phyloP scores from a whole-genome alignment of 2,329 filamentous ascomycete genomes.

The Epichloe uncinata region DNA sequence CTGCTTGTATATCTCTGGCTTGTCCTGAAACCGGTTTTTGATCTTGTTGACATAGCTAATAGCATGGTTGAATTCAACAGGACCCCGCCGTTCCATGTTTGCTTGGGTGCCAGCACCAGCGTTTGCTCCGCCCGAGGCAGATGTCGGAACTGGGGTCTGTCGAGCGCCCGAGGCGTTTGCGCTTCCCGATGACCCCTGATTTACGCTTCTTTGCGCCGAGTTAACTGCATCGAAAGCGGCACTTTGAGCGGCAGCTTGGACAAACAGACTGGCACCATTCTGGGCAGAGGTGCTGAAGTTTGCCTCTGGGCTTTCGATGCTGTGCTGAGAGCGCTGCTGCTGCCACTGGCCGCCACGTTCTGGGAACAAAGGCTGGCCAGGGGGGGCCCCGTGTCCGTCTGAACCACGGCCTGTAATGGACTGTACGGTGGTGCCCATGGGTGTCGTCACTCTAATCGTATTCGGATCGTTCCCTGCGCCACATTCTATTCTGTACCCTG shows the following conservation, averaged over 20 bases:
- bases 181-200: conserved; percentile 23
- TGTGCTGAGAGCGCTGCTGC: conserved; percentile 40
- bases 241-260: conserved; percentile 26
- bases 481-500: conserved; percentile 93
- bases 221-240: conserved; percentile 19
- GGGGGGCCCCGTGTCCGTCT: conserved; percentile 27
- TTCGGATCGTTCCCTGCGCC: conserved; percentile 89
- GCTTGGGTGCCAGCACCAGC: conserved; percentile 45
- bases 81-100: conserved; percentile 71
- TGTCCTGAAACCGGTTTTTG: conserved; percentile 96
- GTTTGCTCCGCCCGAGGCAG: conserved; percentile 45
- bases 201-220: conserved; percentile 19
- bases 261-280: conserved; percentile 35
- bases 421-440: conserved; percentile 91
- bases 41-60: conserved; percentile 99
- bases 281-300: conserved; percentile 46
- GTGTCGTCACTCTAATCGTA: conserved; percentile 90
- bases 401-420: conserved; percentile 53
- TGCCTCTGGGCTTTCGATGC: conserved; percentile 48
- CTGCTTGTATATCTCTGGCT: conserved; percentile 98
- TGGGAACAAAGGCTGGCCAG: conserved; percentile 31
- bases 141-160: conserved; percentile 44
- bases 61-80: conserved; percentile 97
- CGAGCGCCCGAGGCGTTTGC: conserved; percentile 36
- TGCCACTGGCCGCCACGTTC: conserved; percentile 42